Conservation (phyloP, 169 alveolate species). For the Eimeria brunetti region DNA sequence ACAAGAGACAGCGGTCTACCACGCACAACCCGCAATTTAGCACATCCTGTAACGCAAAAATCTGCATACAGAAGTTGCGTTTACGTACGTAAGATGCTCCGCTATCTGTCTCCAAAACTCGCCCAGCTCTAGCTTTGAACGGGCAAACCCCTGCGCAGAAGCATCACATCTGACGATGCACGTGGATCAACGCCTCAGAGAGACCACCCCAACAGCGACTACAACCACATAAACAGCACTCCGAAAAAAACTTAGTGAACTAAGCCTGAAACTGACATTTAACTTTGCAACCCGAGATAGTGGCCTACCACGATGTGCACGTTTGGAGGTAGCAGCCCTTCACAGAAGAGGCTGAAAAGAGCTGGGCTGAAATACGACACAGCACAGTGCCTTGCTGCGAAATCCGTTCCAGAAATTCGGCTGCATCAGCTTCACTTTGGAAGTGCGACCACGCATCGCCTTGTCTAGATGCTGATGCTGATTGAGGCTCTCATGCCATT, state of each 20-base stretch:
- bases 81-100: constrained; percentile 75
- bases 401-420: neutral
- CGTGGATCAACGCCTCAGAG: neutral
- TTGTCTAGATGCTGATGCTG: neutral
- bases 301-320: constrained; percentile 84
- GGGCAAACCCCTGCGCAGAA: constrained; percentile 79
- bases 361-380: constrained; percentile 82
- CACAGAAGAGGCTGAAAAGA: constrained; percentile 85
- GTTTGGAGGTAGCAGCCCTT: constrained; percentile 84
- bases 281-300: constrained; percentile 2
- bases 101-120: constrained; percentile 76
- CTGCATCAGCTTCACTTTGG: neutral
- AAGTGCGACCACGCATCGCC: neutral
- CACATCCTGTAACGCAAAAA: constrained; percentile 35
- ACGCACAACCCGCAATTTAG: neutral
- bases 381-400: neutral
- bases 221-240: neutral
- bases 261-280: neutral
- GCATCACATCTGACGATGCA: constrained; percentile 41
- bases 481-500: neutral
- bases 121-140: constrained; percentile 73
- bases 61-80: constrained; percentile 63
- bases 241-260: neutral
- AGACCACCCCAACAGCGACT: neutral
- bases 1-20: neutral